Base-by-base conservation (phyloP, 495 filamentous ascomycete species). In the Neurospora tetraspora region DNA sequence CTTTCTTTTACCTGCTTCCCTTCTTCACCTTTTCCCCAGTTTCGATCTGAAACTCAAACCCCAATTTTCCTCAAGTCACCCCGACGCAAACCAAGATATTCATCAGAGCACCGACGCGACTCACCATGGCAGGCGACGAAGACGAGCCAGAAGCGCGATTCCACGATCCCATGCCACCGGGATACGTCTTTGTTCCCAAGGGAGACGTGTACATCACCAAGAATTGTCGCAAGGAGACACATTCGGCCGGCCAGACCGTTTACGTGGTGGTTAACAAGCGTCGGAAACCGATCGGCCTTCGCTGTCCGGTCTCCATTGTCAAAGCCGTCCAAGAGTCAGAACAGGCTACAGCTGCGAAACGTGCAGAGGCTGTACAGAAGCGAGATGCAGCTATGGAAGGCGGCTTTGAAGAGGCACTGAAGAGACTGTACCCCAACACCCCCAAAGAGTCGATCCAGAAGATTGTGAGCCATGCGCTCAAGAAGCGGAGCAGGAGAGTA, bases 131-230 rank as follows among this genome's bases (percentile, higher is more conserved):
- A 65, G 18, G 53, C 23, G 23, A 61, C 37, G 14, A 65, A 34
- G 53, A 72, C 10, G 79, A 81, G 16, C 61, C 47, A 18, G 73
- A 74, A 40, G 78, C 77, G 23, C 73, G 70, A 10, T 23, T 69
- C 14, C 34, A 72, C 20, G 38, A 43, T 12, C 75, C 72, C 0
- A 76, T 84, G 71, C 81, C 82, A 4, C 12, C 36, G 3, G 77
- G 81, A 36, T 85, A 84, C 72, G 69, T 34, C 18, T 82, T 82
- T 27, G 78, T 84, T 23, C 76, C 71, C 14, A 83, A 81, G 42
- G 83, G 83, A 69, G 74, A 83, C 71, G 69, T 74, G 2, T 85
- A 82, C 74, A 73, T 80, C 36, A 85, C 83, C 37, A 75, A 73
- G 27, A 43, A 82, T 74, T 85, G 82, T 73, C 80, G 81, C 38